Conservation (phyloP, 2,329 filamentous ascomycete genomes). For the Mariannaea sp. region DNA sequence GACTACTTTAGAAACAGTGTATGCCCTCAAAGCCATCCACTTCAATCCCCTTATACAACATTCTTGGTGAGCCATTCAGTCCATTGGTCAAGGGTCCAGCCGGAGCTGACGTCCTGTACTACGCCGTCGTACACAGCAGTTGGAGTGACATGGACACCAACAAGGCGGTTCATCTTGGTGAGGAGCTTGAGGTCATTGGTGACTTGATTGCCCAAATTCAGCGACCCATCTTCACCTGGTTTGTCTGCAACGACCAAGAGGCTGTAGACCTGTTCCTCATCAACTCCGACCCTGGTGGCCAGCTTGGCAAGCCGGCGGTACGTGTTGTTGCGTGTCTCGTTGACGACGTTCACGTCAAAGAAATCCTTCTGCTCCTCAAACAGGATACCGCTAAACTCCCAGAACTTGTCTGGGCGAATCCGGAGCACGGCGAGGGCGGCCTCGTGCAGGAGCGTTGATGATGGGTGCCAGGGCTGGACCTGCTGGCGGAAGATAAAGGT, state of each 20-base stretch:
- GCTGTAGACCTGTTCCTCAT: conserved; percentile 70
- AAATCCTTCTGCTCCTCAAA: conserved; percentile 71
- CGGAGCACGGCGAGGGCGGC: conserved; percentile 80
- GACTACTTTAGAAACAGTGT: no score
- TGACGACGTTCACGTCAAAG: conserved; percentile 84
- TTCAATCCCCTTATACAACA: conserved; percentile 30
- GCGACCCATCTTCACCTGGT: conserved; percentile 65
- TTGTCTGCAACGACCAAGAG: conserved; percentile 72
- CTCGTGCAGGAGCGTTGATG: conserved; percentile 80
- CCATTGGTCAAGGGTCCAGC: conserved; percentile 83
- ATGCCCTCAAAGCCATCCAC: neutral
- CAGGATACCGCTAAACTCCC: conserved; percentile 73
- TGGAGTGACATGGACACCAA: conserved; percentile 87
- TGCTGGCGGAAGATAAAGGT: conserved; percentile 88
- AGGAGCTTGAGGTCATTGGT: conserved; percentile 85
- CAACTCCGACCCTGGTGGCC: conserved; percentile 69
- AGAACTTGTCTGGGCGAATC: conserved; percentile 74
- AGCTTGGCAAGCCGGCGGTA: conserved; percentile 79
- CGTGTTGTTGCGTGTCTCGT: conserved; percentile 82
- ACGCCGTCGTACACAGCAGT: conserved; percentile 89
- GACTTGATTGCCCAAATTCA: conserved; percentile 81
- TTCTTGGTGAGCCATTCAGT: conserved; percentile 75
- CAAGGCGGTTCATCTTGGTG: conserved; percentile 77
- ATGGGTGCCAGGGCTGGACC: conserved; percentile 94
- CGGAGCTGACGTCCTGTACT: conserved; percentile 78